Evolutionary conservation across 495 filamentous ascomycete species (phyloP), one percentile per base, ranked within the genome.

Genomic region (Xylaria flabelliformis): DNA sequence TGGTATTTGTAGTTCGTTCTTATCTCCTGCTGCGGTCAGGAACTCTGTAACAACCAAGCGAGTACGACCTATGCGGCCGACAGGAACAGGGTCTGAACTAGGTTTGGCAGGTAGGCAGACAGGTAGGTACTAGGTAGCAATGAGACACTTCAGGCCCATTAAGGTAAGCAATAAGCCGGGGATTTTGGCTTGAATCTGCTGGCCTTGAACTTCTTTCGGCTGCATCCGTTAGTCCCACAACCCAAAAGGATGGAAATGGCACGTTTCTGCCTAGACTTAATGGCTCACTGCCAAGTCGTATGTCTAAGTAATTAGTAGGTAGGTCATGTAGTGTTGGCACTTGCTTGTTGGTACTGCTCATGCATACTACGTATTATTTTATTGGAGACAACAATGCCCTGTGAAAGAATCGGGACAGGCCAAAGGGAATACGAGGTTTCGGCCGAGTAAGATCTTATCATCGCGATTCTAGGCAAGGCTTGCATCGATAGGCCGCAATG

Each of bases 1-100:
- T 78, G 55, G 72, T 79, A 59, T 75, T 48, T 69, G 67, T 69
- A 69, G 24, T 44, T 42, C n/a, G 50, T 21, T 29, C 34, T 41
- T 56, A 44, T 29, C 48, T 61, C 1, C 13, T 17, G 53, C 53
- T 56, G 53, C 53, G 29, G 29, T 56, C 15, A 17, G 12, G 26
- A 56, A 61, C 58, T 61, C 34, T 61, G 58, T n/a, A 9, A 61
- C 58, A 39, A 21, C 34, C 34, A 61, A 61, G 9, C 46, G 64
- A 53, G 46, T 21, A 39, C 64, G 64, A 67, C 32, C 21, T 39
- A 19, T 39, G 46, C 32, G 32, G 36, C 65, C n/a, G 17, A 39
- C 59, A 42, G 59, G n/a, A 29, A 21, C 59, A 26, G 36, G 58
- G 39, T 3, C 58, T 24, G 29, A 32, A 19, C 48, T 29, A 67